A percentile compares a stretch with the other conserved stretches of the same genome.
These are phyloP conservation scores for Reticulascus tulasneorum DNA, from an alignment of 2,329 filamentous ascomycete genomes.

Conservation along the genomic window DNA sequence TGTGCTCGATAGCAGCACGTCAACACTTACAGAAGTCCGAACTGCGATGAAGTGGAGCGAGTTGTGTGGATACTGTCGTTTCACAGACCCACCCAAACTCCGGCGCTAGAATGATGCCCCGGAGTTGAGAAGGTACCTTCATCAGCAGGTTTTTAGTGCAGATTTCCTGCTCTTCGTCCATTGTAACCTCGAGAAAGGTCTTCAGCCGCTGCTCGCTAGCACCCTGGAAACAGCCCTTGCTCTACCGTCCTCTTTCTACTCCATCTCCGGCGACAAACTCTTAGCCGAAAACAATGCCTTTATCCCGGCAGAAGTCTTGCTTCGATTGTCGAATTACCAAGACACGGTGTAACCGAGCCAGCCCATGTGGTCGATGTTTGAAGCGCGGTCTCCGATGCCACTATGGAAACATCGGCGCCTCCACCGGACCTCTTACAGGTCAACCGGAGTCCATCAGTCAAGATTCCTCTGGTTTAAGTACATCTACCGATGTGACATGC, in stretches of 20 bases:
- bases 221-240: slow-evolving; percentile 1
- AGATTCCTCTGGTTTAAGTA: slow-evolving; percentile 1
- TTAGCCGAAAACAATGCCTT: slow-evolving; percentile 14
- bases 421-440: neutral
- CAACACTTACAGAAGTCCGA: neutral
- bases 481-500: neutral
- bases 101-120: too few species aligned
- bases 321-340: slow-evolving; percentile 20
- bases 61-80: too few species aligned
- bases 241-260: neutral
- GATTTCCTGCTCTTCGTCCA: neutral
- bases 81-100: too few species aligned
- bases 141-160: neutral
- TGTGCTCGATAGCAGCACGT: too few species aligned
- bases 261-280: neutral
- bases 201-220: slow-evolving; percentile 1
- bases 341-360: slow-evolving; percentile 13
- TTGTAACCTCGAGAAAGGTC: neutral
- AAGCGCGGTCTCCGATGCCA: neutral
- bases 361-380: neutral
- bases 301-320: slow-evolving; percentile 21
- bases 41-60: neutral
- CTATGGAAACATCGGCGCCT: neutral
- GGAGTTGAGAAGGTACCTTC: neutral
- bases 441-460: neutral